These are phyloP conservation scores for Corylus heterophylla DNA, from an alignment of 306 rosid species.

Conservation along the genomic window DNA sequence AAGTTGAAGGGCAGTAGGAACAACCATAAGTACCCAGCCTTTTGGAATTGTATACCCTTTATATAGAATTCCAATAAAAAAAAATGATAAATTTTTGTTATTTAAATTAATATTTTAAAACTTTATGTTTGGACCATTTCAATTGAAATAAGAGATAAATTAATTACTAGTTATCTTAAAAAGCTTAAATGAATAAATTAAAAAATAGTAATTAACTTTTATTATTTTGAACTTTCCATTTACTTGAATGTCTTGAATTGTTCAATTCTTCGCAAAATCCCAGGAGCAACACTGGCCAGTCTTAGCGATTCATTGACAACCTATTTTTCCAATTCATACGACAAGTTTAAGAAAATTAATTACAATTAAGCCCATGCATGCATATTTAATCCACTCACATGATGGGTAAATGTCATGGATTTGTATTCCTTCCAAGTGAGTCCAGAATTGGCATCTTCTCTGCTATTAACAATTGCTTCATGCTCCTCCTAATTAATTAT, in stretches of 20 bases:
- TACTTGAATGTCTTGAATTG: not conserved
- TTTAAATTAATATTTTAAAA: no score
- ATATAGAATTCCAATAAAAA: not conserved
- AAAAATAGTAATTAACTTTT: no score
- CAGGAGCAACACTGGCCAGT: slow-evolving; percentile 5
- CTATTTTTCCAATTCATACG: not conserved
- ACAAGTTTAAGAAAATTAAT: not conserved
- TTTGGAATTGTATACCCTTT: slow-evolving; percentile 8
- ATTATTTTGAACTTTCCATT: not conserved
- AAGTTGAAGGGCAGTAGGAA: slow-evolving; percentile 4
- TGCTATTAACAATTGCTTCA: not conserved
- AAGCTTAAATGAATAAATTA: no score
- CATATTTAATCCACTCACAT: not conserved
- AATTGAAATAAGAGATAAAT: not conserved
- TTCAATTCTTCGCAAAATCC: not conserved
- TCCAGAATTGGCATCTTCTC: not conserved
- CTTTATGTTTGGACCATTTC: no score
- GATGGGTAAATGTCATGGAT: not conserved
- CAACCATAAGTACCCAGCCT: slow-evolving; percentile 1
- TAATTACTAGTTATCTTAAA: no score
- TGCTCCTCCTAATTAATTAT: not conserved
- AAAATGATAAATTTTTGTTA: no score
- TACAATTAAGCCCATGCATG: no score
- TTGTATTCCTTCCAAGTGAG: not conserved
- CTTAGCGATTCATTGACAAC: slow-evolving; percentile 1